Base-by-base conservation (phyloP, 2,329 filamentous ascomycete genomes). In the Penicillium occitanis region DNA sequence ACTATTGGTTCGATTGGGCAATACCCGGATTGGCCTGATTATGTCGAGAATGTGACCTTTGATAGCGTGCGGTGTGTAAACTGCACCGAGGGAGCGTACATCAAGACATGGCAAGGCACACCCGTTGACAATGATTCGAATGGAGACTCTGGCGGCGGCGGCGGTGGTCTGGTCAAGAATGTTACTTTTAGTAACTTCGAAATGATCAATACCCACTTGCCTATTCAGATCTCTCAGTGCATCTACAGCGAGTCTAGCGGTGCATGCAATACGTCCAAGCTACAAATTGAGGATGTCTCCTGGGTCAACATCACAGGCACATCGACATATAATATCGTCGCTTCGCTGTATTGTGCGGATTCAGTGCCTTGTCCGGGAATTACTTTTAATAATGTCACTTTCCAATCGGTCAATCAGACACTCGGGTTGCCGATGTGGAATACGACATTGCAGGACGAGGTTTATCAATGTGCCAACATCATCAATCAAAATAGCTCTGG, bases 231-330 rank as follows among this genome's bases (percentile, higher is more conserved):
- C 44, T 71, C 72, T 1, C 71, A 73, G 61, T 73, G 72, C 25
- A 73, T 74, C 44, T 74, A 75, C 33, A 50, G 42, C 30, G 55
- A 59, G 33, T 57, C 55, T 22, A 51, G 37, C 55, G 63, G 63
- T 1, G 58, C 42, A 44, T 65, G 63, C 63, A 65, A 65, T 22
- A 65, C 63, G 17, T 65, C 63, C 30, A 37, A 77, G 51, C 72
- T 83, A 48, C 73, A 79, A 61, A 84, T 85, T 65, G 75, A 74
- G 44, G 80, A 84, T 68, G 73, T 85, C 28, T 80, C 75, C 46
- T 84, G 81, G 81, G 77, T 81, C 65, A 85, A 85, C 69, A 78
- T 85, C 61, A 81, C 79, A 1, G 83, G 83, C 5, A 84, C 82
- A 2, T 80, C 77, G 66, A 73, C 79, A 37, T 84, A 83, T 68